A percentile compares a stretch with the other conserved stretches of the same genome.
These are phyloP conservation scores for Salix udensis DNA, from an alignment of 345 rosid species.

Conservation along the genomic window DNA sequence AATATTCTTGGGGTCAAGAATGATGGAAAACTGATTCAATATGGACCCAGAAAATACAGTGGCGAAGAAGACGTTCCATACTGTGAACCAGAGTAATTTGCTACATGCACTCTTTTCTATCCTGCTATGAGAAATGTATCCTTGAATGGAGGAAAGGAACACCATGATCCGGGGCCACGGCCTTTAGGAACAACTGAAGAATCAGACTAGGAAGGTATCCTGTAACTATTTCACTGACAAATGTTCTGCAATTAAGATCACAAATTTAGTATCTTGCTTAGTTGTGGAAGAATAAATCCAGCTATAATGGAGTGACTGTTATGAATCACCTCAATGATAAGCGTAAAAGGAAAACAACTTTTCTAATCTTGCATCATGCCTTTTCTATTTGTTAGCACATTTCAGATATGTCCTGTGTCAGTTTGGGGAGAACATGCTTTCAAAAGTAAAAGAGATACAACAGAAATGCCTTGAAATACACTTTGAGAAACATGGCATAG, in stretches of 20 bases:
- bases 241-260: conserved; percentile 56
- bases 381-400: not conserved
- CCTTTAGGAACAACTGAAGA: conserved; percentile 69
- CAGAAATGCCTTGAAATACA: not conserved
- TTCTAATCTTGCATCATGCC: not conserved
- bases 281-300: not conserved
- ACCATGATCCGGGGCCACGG: conserved; percentile 85
- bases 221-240: conserved; percentile 67
- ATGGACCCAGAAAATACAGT: conserved; percentile 87
- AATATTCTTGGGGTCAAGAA: conserved; percentile 72
- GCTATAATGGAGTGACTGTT: not conserved
- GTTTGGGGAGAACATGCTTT: not conserved
- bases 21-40: conserved; percentile 51
- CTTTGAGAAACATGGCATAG: not conserved
- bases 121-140: conserved; percentile 73
- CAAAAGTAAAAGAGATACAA: not conserved
- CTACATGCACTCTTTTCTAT: conserved; percentile 90
- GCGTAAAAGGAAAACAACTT: not conserved
- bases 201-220: conserved; percentile 96
- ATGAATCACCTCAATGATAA: not conserved
- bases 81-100: conserved; percentile 90
- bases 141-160: conserved; percentile 89
- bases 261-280: conserved; percentile 14
- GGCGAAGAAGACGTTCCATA: conserved; percentile 94
- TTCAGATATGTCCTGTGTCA: not conserved